Evolutionary conservation across 176 grass and related monocot species (phyloP).

Genomic region (Metroxylon sagu): DNA sequence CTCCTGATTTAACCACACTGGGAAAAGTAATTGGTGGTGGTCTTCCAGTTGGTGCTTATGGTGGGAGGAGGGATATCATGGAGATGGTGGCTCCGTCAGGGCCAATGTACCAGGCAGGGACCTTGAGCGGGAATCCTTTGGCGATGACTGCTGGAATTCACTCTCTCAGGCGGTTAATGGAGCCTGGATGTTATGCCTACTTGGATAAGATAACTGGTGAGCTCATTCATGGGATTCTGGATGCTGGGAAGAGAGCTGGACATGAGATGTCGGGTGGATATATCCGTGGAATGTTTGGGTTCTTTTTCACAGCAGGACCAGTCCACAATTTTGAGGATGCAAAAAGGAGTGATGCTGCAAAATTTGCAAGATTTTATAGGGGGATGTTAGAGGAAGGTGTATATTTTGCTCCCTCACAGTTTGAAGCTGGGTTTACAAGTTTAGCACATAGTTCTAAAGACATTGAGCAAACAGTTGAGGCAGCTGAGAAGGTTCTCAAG

Average conservation of each 20-base stretch:
- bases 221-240: constrained; percentile 62
- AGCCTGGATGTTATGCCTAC: constrained; percentile 68
- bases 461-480: constrained; percentile 65
- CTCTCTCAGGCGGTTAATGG: constrained; percentile 65
- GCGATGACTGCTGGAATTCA: constrained; percentile 98
- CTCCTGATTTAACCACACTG: constrained; percentile 83
- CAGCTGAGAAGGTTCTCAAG: constrained; percentile 74
- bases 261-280: constrained; percentile 94
- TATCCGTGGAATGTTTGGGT: constrained; percentile 86
- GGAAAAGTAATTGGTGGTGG: constrained; percentile 93
- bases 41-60: constrained; percentile 92
- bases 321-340: constrained; percentile 82
- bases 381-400: constrained; percentile 97
- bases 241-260: constrained; percentile 52
- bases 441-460: constrained; percentile 75
- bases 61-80: constrained; percentile 94
- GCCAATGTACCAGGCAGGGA: constrained; percentile 97
- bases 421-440: constrained; percentile 93
- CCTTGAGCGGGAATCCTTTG: constrained; percentile 93
- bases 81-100: constrained; percentile 91
- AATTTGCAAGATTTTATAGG: constrained; percentile 82
- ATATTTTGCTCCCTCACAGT: constrained; percentile 88
- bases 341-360: constrained; percentile 76
- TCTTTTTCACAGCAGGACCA: constrained; percentile 69
- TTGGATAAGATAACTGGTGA: constrained; percentile 83